Percentiles rank a stretch among this genome's conserved stretches.
Conservation (phyloP, 495 filamentous ascomycete species). For the Hyaloscypha variabilis region DNA sequence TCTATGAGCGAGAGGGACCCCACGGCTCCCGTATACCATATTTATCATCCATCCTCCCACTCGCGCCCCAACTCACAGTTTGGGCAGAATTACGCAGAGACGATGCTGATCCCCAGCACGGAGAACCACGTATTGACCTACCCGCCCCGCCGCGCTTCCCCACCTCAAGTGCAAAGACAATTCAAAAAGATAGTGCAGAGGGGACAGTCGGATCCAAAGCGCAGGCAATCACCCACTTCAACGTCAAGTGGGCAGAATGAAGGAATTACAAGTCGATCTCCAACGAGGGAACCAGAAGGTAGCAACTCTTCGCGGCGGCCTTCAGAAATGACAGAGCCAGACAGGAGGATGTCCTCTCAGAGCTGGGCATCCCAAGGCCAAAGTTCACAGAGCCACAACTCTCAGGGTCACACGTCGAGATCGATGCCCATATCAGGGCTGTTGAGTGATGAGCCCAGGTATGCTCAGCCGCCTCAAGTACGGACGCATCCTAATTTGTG, state of each 20-base stretch:
- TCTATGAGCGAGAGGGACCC: conserved; percentile 11
- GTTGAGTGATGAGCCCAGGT: conserved; percentile 20
- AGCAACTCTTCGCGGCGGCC: background rate
- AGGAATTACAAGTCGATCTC: background rate
- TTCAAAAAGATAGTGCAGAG: conserved; percentile 28
- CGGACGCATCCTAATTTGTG: background rate
- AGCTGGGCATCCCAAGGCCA: background rate
- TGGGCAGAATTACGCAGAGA: background rate
- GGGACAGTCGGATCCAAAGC: conserved; percentile 1
- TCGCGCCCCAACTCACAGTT: conserved; percentile 4
- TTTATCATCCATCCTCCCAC: conserved; percentile 10
- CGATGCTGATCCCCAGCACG: background rate
- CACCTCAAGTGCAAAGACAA: conserved; percentile 22
- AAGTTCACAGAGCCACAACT: background rate
- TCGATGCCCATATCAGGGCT: conserved; percentile 23
- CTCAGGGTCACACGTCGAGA: background rate
- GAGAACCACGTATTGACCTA: background rate
- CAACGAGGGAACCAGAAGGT: background rate
- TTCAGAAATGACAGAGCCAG: background rate
- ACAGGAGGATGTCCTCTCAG: background rate
- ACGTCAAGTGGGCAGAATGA: background rate
- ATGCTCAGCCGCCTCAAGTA: background rate
- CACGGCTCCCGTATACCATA: background rate
- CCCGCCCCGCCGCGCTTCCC: background rate
- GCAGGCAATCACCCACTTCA: background rate